phyloP scores from a whole-genome alignment of 306 rosid species.

The Begonia masoniana region DNA sequence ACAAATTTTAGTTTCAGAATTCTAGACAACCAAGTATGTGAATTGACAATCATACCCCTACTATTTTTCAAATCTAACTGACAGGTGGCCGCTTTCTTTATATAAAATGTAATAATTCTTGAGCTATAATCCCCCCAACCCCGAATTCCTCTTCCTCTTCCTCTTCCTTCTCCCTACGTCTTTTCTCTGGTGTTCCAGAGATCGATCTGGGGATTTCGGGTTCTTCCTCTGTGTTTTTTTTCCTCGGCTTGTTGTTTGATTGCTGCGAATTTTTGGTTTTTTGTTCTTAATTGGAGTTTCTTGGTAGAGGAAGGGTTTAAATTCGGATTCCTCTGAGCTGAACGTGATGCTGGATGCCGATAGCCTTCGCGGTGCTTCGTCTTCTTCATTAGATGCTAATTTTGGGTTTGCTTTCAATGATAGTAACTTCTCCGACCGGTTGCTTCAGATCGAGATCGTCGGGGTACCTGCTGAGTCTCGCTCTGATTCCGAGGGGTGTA shows the following conservation, averaged over 20 bases:
- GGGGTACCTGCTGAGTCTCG: slow-evolving; percentile 33
- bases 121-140: not conserved
- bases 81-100: too few species aligned
- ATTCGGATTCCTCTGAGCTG: slow-evolving; percentile 79
- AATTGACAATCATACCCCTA: too few species aligned
- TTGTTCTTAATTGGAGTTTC: not conserved
- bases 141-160: not conserved
- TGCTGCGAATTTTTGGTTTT: slow-evolving; percentile 7
- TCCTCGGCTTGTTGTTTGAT: not conserved
- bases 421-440: slow-evolving; percentile 87
- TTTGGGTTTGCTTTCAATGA: slow-evolving; percentile 94
- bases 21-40: too few species aligned
- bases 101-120: not conserved
- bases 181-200: too few species aligned
- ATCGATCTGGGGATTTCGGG: too few species aligned
- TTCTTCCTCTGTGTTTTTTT: too few species aligned
- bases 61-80: too few species aligned
- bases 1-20: too few species aligned
- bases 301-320: slow-evolving; percentile 10
- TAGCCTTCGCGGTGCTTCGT: slow-evolving; percentile 27
- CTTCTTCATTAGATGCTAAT: slow-evolving; percentile 48
- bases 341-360: slow-evolving; percentile 54
- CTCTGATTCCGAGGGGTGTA: slow-evolving; percentile 39
- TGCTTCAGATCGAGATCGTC: slow-evolving; percentile 81
- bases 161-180: not conserved